Percentiles rank a stretch among this genome's conserved stretches.
Conservation (phyloP, 169 alveolate species). For the Plasmodium fragile region DNA sequence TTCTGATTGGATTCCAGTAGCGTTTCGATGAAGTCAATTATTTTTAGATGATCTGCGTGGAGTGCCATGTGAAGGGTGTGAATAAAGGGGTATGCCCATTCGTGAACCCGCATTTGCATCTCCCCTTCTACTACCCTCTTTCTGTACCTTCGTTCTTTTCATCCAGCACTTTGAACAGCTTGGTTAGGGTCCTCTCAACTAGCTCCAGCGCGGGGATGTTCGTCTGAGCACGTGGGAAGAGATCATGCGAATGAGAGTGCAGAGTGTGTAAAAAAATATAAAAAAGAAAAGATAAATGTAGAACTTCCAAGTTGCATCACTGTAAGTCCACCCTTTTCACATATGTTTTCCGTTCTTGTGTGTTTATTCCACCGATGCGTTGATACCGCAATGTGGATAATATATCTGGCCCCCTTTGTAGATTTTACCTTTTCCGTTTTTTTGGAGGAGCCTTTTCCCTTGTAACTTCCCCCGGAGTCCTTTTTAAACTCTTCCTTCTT, state of each 20-base stretch:
- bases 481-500: conserved; percentile 39
- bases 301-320: neutral
- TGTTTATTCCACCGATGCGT: neutral
- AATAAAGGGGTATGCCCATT: neutral
- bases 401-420: neutral
- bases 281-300: neutral
- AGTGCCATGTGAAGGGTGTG: neutral
- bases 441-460: conserved; percentile 16
- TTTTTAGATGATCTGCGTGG: conserved; percentile 36
- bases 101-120: neutral
- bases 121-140: neutral
- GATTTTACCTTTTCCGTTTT: conserved; percentile 14
- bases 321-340: neutral
- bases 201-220: conserved; percentile 73
- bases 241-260: neutral
- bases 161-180: conserved; percentile 67
- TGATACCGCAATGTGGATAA: neutral
- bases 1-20: conserved; percentile 59
- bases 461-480: neutral
- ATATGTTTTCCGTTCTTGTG: no score
- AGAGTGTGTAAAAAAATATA: neutral
- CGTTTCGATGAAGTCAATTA: conserved; percentile 72
- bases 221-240: neutral
- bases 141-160: conserved; percentile 73
- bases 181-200: conserved; percentile 69